Evolutionary conservation across 78 protist species (phyloP).

Genomic region (Mastigamoeba balamuthi): DNA sequence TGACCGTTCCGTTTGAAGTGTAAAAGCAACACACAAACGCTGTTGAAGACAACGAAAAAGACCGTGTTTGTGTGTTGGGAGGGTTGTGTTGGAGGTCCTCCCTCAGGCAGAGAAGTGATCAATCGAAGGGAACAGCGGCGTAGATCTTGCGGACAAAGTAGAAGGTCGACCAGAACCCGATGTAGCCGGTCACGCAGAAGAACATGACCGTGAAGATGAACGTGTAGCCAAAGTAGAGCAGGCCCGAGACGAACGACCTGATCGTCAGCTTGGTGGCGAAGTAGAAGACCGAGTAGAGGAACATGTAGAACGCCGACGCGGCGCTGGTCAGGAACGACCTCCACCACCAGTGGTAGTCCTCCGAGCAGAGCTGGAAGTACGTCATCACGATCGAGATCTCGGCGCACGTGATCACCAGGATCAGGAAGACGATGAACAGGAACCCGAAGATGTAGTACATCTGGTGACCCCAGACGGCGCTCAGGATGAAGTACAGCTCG

Average conservation of each 20-base stretch:
- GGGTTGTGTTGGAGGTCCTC: too few species aligned
- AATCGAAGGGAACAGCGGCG: conserved; percentile 44
- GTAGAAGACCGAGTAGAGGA: conserved; percentile 80
- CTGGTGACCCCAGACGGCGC: conserved; percentile 76
- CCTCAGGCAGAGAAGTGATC: too few species aligned
- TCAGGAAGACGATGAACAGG: conserved; percentile 82
- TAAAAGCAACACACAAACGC: too few species aligned
- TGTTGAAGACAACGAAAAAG: too few species aligned
- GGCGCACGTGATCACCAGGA: conserved; percentile 76
- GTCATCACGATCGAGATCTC: conserved; percentile 85
- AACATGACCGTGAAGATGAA: conserved; percentile 57
- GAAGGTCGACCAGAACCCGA: conserved; percentile 70
- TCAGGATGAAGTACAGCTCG: conserved; percentile 86
- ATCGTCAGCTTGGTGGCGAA: conserved; percentile 59
- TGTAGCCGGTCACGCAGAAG: conserved; percentile 77
- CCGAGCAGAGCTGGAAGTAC: conserved; percentile 88
- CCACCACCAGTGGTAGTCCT: conserved; percentile 98
- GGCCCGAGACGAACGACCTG: conserved; percentile 13
- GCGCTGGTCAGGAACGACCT: conserved; percentile 82
- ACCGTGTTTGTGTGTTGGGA: too few species aligned
- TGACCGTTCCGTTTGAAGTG: too few species aligned
- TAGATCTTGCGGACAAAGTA: conserved; percentile 70
- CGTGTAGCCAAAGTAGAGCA: conserved; percentile 86
- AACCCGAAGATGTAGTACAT: conserved; percentile 91
- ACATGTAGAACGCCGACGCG: conserved; percentile 75